These are phyloP conservation scores for Diddensiella caesifluorescens DNA, from an alignment of 805 yeast genomes.

Conservation along the genomic window DNA sequence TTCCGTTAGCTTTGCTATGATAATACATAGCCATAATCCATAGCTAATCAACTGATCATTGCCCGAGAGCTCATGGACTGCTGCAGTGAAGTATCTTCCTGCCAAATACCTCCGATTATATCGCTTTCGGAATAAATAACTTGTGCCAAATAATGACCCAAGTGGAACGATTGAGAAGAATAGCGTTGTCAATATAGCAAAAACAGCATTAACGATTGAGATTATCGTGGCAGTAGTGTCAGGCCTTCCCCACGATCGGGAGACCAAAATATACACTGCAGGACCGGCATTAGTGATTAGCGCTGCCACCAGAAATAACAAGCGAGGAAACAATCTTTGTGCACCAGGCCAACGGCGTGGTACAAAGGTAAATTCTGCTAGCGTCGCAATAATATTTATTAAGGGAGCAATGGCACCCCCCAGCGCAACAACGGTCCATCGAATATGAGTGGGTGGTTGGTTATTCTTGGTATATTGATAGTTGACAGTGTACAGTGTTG, in stretches of 20 bases:
- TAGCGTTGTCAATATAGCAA: slow-evolving; percentile 77
- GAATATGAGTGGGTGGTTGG: slow-evolving; percentile 75
- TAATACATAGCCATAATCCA: slow-evolving; percentile 82
- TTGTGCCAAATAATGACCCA: slow-evolving; percentile 88
- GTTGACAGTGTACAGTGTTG: slow-evolving; percentile 81
- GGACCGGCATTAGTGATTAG: slow-evolving; percentile 48
- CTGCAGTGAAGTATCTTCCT: slow-evolving; percentile 92
- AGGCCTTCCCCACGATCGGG: slow-evolving; percentile 35
- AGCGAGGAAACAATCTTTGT: slow-evolving; percentile 86
- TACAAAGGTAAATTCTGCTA: slow-evolving; percentile 91
- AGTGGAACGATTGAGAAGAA: slow-evolving; percentile 93
- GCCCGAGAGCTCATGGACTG: slow-evolving; percentile 75
- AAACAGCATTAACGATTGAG: slow-evolving; percentile 77
- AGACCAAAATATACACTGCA: slow-evolving; percentile 44
- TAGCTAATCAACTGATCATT: slow-evolving; percentile 95
- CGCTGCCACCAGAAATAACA: slow-evolving; percentile 64
- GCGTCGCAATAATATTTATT: slow-evolving; percentile 80
- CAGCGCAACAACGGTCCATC: slow-evolving; percentile 89
- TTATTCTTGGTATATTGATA: slow-evolving; percentile 53
- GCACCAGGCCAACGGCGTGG: slow-evolving; percentile 99
- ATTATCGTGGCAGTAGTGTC: slow-evolving; percentile 50
- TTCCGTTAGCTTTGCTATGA: slow-evolving; percentile 82
- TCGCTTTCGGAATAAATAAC: slow-evolving; percentile 64
- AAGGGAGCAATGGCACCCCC: slow-evolving; percentile 85
- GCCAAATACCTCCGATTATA: slow-evolving; percentile 84